Conservation (phyloP, 2,329 filamentous ascomycete species). For the Talaromyces verruculosus region DNA sequence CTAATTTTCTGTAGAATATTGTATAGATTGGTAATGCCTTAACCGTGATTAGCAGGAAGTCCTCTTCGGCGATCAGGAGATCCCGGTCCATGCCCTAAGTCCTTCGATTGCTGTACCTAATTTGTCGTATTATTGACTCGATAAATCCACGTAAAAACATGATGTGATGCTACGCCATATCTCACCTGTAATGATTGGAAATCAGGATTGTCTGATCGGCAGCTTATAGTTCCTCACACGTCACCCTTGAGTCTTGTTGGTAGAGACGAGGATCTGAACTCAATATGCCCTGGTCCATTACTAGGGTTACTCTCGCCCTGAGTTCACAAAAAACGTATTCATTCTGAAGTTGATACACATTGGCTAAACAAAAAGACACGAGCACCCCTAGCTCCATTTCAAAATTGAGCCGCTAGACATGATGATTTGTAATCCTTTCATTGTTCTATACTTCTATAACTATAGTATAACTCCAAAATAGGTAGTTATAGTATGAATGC, state of each 20-base stretch:
- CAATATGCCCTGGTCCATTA: not conserved
- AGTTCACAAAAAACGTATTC: no score
- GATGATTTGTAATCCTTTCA: no score
- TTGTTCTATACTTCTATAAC: no score
- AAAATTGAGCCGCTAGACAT: no score
- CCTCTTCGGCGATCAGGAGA: constrained; percentile 3
- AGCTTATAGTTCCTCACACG: not conserved
- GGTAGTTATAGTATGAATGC: no score
- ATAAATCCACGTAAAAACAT: not conserved
- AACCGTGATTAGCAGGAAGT: not conserved
- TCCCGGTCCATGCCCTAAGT: not conserved
- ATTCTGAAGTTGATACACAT: no score
- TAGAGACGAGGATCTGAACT: not conserved
- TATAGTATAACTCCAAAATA: no score
- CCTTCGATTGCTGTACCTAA: not conserved
- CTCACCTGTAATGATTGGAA: not conserved
- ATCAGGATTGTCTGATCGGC: not conserved
- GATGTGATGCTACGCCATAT: not conserved
- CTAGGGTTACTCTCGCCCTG: no score
- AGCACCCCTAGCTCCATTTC: no score
- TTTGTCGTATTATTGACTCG: not conserved
- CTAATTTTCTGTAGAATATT: no score
- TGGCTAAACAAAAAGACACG: no score
- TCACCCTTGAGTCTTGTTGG: not conserved
- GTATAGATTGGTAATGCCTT: not conserved